Evolutionary conservation across 768 basidiomycete genomes (phyloP), one percentile per base, ranked within the genome.

Genomic region (Leucocoprinus leucothites): DNA sequence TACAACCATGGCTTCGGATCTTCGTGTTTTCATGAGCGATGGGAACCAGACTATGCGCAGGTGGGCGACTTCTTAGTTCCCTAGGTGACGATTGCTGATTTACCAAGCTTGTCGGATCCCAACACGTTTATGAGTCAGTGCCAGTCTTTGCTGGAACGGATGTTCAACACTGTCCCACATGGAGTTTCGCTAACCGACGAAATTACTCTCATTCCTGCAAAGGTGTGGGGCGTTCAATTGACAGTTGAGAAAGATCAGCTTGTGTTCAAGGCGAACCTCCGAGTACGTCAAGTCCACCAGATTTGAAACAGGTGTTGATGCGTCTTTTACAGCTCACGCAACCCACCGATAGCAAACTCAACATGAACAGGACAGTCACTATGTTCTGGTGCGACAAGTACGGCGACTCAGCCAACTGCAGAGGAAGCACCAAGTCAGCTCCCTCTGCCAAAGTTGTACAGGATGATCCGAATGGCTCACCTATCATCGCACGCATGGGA

Each of bases 161-260:
- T 82, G 80, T 56, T 82, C 34, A 70, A 82, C 59, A 72, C 71
- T 18, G 78, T 82, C n/a, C 75, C 79, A 1, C 66, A 63, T 16
- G 68, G 64, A 45, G 77, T 82, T 16, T 68, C 65, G 1, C 62
- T 82, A n/a, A 77, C 76, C 25, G 72, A 76, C 11, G 70, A 76
- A 55, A 74, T 80, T 44, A 67, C 69, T 16, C 67, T 78, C 8
- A 61, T 79, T 11, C 74, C 71, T 34, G 69, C 66, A 51, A 78
- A 80, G 58, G 73, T 76, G 36, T 67, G 67, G 36, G 63, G 64
- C 48, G 71, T 71, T 26, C 69, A 72, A 49, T 62, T 79, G 31
- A 66, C 71, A 7, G 66, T 74, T 53, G 72, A 74, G 43, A 64
- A 66, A 31, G 64, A 64, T n/a, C 60, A 65, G 38, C 63, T 78